Base-by-base conservation (phyloP, 441 rosid species). In the Oxalis stricta region DNA sequence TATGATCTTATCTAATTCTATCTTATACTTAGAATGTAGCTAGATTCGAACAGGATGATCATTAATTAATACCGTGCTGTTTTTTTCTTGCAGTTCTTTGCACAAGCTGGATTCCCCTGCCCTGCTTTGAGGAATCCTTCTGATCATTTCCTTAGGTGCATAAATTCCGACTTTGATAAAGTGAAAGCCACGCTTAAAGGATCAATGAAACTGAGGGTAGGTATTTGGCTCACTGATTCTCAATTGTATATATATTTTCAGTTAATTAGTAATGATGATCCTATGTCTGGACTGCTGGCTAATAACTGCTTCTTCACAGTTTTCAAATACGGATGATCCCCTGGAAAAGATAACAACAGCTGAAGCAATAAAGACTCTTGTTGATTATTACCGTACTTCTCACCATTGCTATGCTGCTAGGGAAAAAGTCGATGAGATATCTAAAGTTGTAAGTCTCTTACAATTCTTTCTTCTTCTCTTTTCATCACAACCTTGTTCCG, bases 151-250 rank as follows among this genome's bases (percentile, higher is more conserved):
- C 72, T 76, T 33, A 61, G 84, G 58, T 76, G 84, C 45, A 56
- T 76, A 47, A 79, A 79, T 70, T 72, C 97, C 5, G 97, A 88
- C 59, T 88, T 88, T 29, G 95, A 84, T 60, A 84, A 79, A 73
- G 88, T 88, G 43, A 82, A 84, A 70, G 91, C 97, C 23, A 84
- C 97, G 17, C 65, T 84, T 10, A 84, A 79, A 61, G 97, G 95
- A 5, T 88, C 97, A 44, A 82, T 82, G 88, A 84, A 82, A 68
- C 68, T 70, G 14, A 52, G 80, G 84, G 97, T 84, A 72, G 28
- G 7, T 23, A 23, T 23, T 23, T 23, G 7, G 3, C 28, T 7
- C 28, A 23, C 3, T 23, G 2, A 26, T 26, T 6, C 31, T 1
- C 31, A 26, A 26, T 26, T 26, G 31, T 26, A 26, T n/a, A n/a